phyloP scores from a whole-genome alignment of 1,139 yeast genomes.

The Eremothecium coryli region DNA sequence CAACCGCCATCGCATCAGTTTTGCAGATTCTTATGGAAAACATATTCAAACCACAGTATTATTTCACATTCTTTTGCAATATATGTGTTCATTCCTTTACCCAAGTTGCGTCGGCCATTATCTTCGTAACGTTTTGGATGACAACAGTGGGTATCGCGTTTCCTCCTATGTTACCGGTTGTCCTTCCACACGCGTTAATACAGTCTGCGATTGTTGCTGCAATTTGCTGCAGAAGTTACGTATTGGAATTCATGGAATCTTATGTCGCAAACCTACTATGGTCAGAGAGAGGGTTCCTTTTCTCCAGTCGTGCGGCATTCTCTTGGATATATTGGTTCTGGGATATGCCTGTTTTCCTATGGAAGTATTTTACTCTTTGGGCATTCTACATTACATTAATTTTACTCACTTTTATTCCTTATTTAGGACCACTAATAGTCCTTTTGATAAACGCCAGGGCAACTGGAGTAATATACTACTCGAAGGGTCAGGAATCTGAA shows the following conservation, averaged over 20 bases:
- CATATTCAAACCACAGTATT: slow-evolving; percentile 1
- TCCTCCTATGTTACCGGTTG: slow-evolving; percentile 3
- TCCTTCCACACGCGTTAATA: slow-evolving; percentile 3
- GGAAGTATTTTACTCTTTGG: slow-evolving; percentile 3
- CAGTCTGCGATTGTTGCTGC: not conserved
- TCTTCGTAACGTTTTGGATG: slow-evolving; percentile 4
- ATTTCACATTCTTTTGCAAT: slow-evolving; percentile 3
- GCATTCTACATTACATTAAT: slow-evolving; percentile 2
- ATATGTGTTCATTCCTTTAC: slow-evolving; percentile 1
- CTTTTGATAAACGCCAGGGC: slow-evolving; percentile 2
- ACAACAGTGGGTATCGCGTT: slow-evolving; percentile 4
- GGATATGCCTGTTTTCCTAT: slow-evolving; percentile 3
- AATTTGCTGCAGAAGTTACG: slow-evolving; percentile 4
- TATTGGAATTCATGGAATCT: slow-evolving; percentile 4
- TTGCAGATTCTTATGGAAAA: not conserved
- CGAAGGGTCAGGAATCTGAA: not conserved
- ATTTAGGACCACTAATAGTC: slow-evolving; percentile 3
- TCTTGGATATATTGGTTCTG: slow-evolving; percentile 2
- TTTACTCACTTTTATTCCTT: slow-evolving; percentile 2
- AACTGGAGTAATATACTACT: slow-evolving; percentile 2
- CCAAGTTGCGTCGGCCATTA: slow-evolving; percentile 1
- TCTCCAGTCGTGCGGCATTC: slow-evolving; percentile 1
- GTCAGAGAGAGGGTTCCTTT: slow-evolving; percentile 1
- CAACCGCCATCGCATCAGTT: no score
- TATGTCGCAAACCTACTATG: slow-evolving; percentile 2